Evolutionary conservation across 306 rosid species (phyloP).

Genomic region (Castanopsis chinensis): DNA sequence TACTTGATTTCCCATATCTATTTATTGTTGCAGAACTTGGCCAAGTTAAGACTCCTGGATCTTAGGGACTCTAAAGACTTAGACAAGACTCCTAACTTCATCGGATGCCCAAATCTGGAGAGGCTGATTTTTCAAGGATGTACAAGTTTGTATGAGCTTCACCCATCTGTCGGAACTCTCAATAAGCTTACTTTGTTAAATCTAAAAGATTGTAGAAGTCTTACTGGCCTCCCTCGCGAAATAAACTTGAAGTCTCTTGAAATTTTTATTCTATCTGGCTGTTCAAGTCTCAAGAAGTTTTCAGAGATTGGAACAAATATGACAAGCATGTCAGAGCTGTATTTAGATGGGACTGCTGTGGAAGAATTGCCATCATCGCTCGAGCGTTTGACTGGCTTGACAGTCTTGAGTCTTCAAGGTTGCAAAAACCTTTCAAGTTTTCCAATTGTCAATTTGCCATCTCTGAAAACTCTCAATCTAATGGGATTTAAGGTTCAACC

Average conservation of each 20-base stretch:
- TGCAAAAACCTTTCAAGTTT: constrained; percentile 11
- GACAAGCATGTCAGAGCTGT: background rate
- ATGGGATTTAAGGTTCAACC: too few relatives aligned
- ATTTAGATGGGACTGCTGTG: background rate
- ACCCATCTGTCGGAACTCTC: constrained; percentile 14
- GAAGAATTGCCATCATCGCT: background rate
- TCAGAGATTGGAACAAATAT: constrained; percentile 18
- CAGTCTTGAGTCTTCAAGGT: background rate
- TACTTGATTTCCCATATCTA: background rate
- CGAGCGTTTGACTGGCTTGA: background rate
- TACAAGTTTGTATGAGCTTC: constrained; percentile 9
- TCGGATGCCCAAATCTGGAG: constrained; percentile 10
- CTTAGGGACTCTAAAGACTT: constrained; percentile 16
- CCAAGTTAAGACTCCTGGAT: constrained; percentile 13
- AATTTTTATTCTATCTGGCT: constrained; percentile 3
- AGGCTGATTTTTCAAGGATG: constrained; percentile 23
- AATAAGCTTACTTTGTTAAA: constrained; percentile 2
- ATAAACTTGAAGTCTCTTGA: constrained; percentile 25
- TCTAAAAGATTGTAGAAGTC: constrained; percentile 14
- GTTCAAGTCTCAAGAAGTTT: constrained; percentile 1
- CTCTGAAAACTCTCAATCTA: too few relatives aligned
- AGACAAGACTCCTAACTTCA: constrained; percentile 7
- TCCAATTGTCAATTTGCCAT: rapidly evolving
- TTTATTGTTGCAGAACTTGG: background rate
- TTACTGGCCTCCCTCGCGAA: background rate